Base-by-base conservation (phyloP, 768 basidiomycete species). In the Sistotremastrum niveocremeum region DNA sequence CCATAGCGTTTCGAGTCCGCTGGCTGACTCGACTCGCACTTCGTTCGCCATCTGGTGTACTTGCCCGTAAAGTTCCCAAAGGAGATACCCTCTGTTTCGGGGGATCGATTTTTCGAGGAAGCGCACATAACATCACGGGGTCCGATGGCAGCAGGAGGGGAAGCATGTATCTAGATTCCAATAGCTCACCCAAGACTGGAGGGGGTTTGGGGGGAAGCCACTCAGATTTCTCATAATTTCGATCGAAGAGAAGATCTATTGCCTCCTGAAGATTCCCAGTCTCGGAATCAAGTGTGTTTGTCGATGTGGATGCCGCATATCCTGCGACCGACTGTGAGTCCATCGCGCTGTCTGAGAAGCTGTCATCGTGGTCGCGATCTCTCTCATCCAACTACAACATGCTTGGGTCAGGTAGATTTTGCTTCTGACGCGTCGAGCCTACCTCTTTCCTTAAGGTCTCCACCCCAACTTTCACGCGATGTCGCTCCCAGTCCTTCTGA, bases 401-500 rank as follows among this genome's bases (percentile, higher is more conserved):
- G 45, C 46, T 2, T 20, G 20, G 51, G n/a, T 52, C 44, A 12
- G 37, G 36, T 4, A 20, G 39, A 10, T 41, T 32, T 3, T 29
- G 39, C 38, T 40, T 42, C 12, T 35, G 37, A 28, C 4, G 38
- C 29, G 28, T 36, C 10, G 42, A 45, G 33, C 60, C 46, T 49
- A 87, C 84, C 76, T 90, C 86, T 63, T 81, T 84, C 49, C 84
- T 79, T 34, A 90, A 65, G 6, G 81, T 80, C 56, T 88, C 82
- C 6, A 94, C 88, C 3, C 88, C 86, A 33, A 85, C 67, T 57
- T 88, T 85, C 33, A 93, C 79, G 39, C 90, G 72, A 59, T 88
- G 83, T 47, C 87, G 70, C 62, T 99, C 94, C 94, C 94, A 99
- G 59, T 98, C 93, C 57, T 88, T 93, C 64, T 97, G 93, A 6